A percentile compares a stretch with the other conserved stretches of the same genome.
These are phyloP conservation scores for Raddia guianensis DNA, from an alignment of 176 grass and related monocot genomes.

Conservation along the genomic window DNA sequence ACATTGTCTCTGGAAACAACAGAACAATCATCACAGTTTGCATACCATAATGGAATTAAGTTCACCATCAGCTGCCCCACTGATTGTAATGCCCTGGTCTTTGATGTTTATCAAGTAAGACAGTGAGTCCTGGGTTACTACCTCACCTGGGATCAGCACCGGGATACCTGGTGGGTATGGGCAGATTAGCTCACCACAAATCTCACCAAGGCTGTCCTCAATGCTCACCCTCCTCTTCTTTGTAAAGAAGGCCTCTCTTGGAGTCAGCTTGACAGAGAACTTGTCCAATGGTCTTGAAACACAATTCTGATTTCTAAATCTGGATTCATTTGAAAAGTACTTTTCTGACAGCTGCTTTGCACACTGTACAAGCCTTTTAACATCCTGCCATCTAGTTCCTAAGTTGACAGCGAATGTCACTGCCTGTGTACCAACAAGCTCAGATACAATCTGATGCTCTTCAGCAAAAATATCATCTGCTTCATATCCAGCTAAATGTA, in stretches of 20 bases:
- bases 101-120: conserved; percentile 58
- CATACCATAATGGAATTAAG: conserved; percentile 75
- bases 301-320: conserved; percentile 1
- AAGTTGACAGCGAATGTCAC: conserved; percentile 76
- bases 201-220: conserved; percentile 68
- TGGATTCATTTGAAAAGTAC: conserved; percentile 42
- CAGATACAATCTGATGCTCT: conserved; percentile 59
- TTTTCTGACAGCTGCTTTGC: conserved; percentile 57
- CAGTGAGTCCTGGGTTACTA: conserved; percentile 63
- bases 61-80: conserved; percentile 63
- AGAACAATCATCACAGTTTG: conserved; percentile 33
- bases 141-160: conserved; percentile 75
- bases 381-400: conserved; percentile 69
- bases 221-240: conserved; percentile 62
- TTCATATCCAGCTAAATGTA: conserved; percentile 62
- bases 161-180: conserved; percentile 89
- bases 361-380: conserved; percentile 59
- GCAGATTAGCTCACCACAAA: conserved; percentile 85
- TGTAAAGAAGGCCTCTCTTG: conserved; percentile 79
- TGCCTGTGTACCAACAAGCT: conserved; percentile 66
- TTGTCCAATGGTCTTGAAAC: conserved; percentile 40
- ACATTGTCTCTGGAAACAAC: conserved; percentile 1
- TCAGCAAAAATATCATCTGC: conserved; percentile 61
- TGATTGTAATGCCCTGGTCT: conserved; percentile 59
- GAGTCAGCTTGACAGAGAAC: conserved; percentile 53